These are phyloP conservation scores for Prillingera fragicola DNA, from an alignment of 1,284 basidiomycete genomes.

Conservation along the genomic window DNA sequence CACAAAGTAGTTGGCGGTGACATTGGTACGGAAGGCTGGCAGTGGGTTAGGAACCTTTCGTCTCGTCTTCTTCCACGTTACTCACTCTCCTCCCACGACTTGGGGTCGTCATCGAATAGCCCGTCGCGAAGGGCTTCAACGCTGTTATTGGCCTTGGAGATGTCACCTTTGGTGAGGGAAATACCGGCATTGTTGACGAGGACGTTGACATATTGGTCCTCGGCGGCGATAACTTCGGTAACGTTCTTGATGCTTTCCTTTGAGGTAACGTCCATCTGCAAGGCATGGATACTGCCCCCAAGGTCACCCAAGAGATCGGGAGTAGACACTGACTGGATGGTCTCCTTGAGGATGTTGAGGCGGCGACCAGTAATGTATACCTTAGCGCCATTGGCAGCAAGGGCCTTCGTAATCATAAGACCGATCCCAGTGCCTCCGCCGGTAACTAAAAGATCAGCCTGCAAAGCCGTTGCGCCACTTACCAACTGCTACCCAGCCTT, in stretches of 20 bases:
- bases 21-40: neutral
- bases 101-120: constrained; percentile 5
- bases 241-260: neutral
- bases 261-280: neutral
- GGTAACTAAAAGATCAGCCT: neutral
- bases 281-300: neutral
- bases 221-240: neutral
- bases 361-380: neutral
- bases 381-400: neutral
- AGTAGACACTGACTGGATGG: neutral
- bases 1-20: neutral
- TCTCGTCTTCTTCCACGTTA: neutral
- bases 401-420: neutral
- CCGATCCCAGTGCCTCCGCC: neutral
- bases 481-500: constrained; percentile 28
- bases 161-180: constrained; percentile 4
- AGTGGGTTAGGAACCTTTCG: neutral
- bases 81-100: constrained; percentile 2
- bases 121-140: constrained; percentile 2
- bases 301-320: neutral
- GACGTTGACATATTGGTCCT: neutral
- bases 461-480: constrained; percentile 2
- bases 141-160: neutral
- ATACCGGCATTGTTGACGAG: constrained; percentile 9
- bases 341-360: neutral